Evolutionary conservation across 2,329 filamentous ascomycete species (phyloP), one percentile per base, ranked within the genome.

Genomic region (Mycogone perniciosa): DNA sequence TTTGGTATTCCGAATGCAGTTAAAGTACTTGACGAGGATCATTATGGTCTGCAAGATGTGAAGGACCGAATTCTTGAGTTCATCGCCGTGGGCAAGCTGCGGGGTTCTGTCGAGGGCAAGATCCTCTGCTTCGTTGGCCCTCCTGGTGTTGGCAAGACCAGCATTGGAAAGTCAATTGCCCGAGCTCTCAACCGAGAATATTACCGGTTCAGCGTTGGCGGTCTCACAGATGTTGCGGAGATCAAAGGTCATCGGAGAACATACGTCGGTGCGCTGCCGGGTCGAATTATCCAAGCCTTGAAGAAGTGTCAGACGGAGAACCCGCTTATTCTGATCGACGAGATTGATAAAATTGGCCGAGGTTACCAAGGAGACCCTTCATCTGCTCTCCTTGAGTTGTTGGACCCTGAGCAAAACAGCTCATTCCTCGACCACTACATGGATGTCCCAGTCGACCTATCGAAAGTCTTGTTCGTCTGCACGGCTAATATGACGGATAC

Each of bases 231-330:
- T 70, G 95, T 99, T 56, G 93, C 93, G 13, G 93, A 99, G 68
- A 97, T 99, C 76, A 99, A 99, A 75, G 93, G 93, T 46, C 93
- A 99, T 67, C 81, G 93, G 62, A 82, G 93, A 61, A 99, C 93
- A 3, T 99, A 99, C 60, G 93, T 99, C 48, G 93, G 95, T 56
- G 93, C 93, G 29, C 75, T 99, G 34, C 93, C 93, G 4, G 95
- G 93, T 46, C 88, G 95, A 53, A 96, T 99, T 65, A 97, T 99
- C 55, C 95, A 99, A 70, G 93, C 93, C 1, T 74, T 99, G 62
- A 99, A 99, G 78, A 99, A 99, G 71, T 97, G 92, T 66, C 91
- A 97, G 72, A 99, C 93, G 0, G 95, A 99, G 71, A 99, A 99
- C 67, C 93, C 93, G 30, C 77, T 99, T 31, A 90, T 99, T 46